Percentiles rank a stretch among this genome's conserved stretches.
Evolutionary conservation across 169 alveolate species (phyloP).

Genomic region (Plasmodium cynomolgi): DNA sequence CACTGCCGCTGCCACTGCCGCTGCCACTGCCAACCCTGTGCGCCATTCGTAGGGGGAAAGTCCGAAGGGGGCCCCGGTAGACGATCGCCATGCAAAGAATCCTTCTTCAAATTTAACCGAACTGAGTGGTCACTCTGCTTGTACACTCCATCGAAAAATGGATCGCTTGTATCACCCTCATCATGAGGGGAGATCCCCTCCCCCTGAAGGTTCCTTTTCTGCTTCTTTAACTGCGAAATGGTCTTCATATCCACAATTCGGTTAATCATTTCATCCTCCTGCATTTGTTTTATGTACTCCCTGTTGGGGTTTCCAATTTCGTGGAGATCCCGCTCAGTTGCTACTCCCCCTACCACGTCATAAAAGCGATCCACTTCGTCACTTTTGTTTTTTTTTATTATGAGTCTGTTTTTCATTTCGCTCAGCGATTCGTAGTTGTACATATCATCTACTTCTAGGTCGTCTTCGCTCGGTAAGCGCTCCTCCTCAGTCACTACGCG

Average conservation of each 20-base stretch:
- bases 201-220: background rate
- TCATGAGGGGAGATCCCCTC: background rate
- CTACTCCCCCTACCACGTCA: background rate
- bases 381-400: constrained; percentile 56
- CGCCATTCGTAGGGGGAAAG: background rate
- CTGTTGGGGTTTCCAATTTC: background rate
- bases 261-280: constrained; percentile 30
- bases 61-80: background rate
- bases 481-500: background rate
- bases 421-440: constrained; percentile 59
- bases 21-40: background rate
- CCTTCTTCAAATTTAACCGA: background rate
- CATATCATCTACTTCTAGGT: constrained; percentile 37
- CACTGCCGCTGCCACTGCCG: background rate
- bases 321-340: background rate
- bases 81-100: background rate
- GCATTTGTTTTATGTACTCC: background rate
- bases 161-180: background rate
- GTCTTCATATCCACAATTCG: constrained; percentile 11
- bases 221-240: background rate
- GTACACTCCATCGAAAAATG: background rate
- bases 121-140: background rate
- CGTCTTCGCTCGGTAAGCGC: constrained; percentile 6
- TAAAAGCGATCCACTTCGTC: constrained; percentile 5
- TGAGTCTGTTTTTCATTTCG: constrained; percentile 49